A percentile compares a stretch with the other conserved stretches of the same genome.
Conservation (phyloP, 345 rosid species). For the Eutrema japonicum region DNA sequence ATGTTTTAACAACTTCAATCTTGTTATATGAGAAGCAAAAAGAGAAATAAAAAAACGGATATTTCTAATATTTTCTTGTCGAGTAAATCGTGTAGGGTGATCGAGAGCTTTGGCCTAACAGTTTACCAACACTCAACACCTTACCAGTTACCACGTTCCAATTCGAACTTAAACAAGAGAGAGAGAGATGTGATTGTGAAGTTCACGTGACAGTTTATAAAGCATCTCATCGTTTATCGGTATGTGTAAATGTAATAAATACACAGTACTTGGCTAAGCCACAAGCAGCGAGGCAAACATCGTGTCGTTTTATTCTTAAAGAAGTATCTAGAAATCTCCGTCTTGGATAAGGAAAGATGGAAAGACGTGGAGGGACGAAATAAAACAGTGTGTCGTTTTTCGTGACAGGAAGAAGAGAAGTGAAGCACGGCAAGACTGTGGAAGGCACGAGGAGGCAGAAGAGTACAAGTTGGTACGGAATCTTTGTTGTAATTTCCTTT, state of each 20-base stretch:
- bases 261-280: not conserved
- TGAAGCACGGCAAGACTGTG: slow-evolving; percentile 31
- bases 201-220: not conserved
- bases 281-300: slow-evolving; percentile 6
- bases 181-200: not conserved
- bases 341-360: slow-evolving; percentile 18
- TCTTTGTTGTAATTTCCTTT: slow-evolving; percentile 13
- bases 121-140: not conserved
- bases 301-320: not conserved
- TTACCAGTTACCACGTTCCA: not conserved
- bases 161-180: not conserved
- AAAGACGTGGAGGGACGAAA: slow-evolving; percentile 26
- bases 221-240: not conserved
- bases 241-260: not conserved
- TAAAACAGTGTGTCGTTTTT: slow-evolving; percentile 33
- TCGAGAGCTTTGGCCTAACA: slow-evolving; percentile 5
- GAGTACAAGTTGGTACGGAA: slow-evolving; percentile 44
- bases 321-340: slow-evolving; percentile 29
- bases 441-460: not conserved
- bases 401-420: slow-evolving; percentile 3
- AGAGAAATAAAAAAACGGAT: not conserved
- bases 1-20: not conserved
- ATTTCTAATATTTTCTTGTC: not conserved
- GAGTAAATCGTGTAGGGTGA: slow-evolving; percentile 6
- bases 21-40: not conserved